A percentile compares a stretch with the other conserved stretches of the same genome.
Conservation (phyloP, 306 rosid genomes). For the Alnus rubra region DNA sequence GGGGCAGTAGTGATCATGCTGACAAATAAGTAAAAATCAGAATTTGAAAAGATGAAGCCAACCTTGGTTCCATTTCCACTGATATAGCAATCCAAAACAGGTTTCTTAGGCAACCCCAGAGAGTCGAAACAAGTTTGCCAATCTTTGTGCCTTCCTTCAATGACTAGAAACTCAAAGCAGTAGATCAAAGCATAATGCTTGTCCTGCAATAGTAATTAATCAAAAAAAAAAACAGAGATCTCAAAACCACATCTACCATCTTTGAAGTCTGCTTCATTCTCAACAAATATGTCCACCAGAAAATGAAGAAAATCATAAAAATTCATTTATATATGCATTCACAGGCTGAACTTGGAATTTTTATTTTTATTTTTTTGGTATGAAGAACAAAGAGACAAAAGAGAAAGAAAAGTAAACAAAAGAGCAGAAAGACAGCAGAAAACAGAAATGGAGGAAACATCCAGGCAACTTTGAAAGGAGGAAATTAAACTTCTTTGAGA, state of each 20-base stretch:
- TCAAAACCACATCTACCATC: not conserved
- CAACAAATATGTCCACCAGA: no score
- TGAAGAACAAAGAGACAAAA: no score
- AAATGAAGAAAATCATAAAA: no score
- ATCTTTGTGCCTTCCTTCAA: slow-evolving; percentile 41
- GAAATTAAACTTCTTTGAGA: no score
- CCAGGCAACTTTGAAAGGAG: no score
- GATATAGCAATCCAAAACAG: slow-evolving; percentile 38
- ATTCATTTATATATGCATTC: no score
- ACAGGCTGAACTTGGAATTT: no score
- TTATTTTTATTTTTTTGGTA: no score
- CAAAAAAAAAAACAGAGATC: not conserved
- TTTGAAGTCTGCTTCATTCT: not conserved
- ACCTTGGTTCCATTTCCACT: slow-evolving; percentile 57
- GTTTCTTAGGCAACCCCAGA: slow-evolving; percentile 44
- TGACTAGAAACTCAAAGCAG: slow-evolving; percentile 59
- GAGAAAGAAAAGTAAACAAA: no score
- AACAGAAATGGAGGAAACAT: no score
- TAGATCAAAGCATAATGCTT: slow-evolving; percentile 45
- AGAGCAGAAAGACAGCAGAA: no score
- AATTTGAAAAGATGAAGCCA: not conserved
- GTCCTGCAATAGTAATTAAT: slow-evolving; percentile 38
- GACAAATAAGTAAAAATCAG: not conserved
- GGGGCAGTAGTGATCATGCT: slow-evolving; percentile 2
- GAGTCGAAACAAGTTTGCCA: slow-evolving; percentile 49